Percentiles rank a stretch among this genome's conserved stretches.
Evolutionary conservation across 148 eudicot genomes (phyloP).

Genomic region (Heliamphora exappendiculata): DNA sequence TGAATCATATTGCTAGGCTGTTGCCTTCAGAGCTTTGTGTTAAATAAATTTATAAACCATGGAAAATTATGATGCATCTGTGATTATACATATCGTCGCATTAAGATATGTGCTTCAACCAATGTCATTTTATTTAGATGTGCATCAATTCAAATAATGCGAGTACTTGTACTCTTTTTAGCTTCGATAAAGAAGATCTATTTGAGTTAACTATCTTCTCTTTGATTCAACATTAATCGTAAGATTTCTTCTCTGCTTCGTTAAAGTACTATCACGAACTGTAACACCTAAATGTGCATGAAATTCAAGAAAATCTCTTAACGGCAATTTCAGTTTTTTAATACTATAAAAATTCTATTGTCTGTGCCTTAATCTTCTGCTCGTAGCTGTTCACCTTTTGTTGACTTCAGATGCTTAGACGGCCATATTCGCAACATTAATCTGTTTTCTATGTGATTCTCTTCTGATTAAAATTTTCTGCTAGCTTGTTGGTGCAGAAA

Average conservation of each 20-base stretch:
- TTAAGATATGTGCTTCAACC: background rate
- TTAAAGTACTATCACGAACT: background rate
- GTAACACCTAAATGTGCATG: background rate
- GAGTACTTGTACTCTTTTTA: background rate
- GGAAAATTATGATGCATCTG: background rate
- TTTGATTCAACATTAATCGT: background rate
- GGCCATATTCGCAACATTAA: no score
- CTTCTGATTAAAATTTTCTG: conserved; percentile 26
- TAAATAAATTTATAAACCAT: background rate
- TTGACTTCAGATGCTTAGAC: conserved; percentile 7
- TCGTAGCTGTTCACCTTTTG: background rate
- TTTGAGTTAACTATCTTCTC: background rate
- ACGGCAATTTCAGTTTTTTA: background rate
- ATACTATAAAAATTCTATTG: background rate
- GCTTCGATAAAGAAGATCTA: background rate
- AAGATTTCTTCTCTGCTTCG: background rate
- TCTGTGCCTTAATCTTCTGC: background rate
- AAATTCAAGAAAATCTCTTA: background rate
- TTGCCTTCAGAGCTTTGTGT: background rate
- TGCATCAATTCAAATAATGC: background rate
- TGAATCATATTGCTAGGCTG: background rate
- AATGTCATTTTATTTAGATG: background rate
- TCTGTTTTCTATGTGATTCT: background rate
- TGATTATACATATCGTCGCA: background rate
- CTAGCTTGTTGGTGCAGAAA: conserved; percentile 68